A percentile compares a stretch with the other conserved stretches of the same genome.
These are phyloP conservation scores for Didymella pinodella DNA, from an alignment of 2,329 filamentous ascomycete species.

Conservation along the genomic window DNA sequence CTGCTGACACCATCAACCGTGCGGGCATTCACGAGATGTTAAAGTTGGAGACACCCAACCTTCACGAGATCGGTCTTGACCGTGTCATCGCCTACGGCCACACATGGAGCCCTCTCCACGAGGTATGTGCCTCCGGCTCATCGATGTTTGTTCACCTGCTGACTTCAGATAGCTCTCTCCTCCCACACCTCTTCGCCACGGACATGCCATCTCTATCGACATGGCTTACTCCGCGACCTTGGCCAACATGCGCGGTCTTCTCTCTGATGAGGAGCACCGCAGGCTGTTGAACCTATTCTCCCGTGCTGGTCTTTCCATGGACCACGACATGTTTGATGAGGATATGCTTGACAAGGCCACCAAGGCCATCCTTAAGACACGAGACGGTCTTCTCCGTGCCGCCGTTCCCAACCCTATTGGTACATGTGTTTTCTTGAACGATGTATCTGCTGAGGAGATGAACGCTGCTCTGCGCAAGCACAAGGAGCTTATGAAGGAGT, in stretches of 20 bases:
- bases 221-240: constrained; percentile 79
- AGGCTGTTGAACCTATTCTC: constrained; percentile 73
- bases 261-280: constrained; percentile 67
- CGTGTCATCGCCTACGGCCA: constrained; percentile 78
- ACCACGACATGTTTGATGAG: constrained; percentile 73
- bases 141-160: constrained; percentile 2
- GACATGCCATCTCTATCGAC: constrained; percentile 77
- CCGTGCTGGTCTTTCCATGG: constrained; percentile 73
- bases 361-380: constrained; percentile 73
- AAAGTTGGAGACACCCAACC: constrained; percentile 75
- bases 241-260: constrained; percentile 67
- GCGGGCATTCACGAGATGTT: constrained; percentile 76
- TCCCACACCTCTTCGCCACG: constrained; percentile 72
- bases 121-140: constrained; percentile 27
- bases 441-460: constrained; percentile 69
- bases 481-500: constrained; percentile 69
- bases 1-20: constrained; percentile 73
- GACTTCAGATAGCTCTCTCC: constrained; percentile 63
- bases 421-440: constrained; percentile 72
- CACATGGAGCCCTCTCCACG: constrained; percentile 77
- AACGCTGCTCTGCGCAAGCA: constrained; percentile 66
- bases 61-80: constrained; percentile 76
- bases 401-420: constrained; percentile 74
- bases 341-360: constrained; percentile 71
- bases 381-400: constrained; percentile 72